Evolutionary conservation across 768 basidiomycete species (phyloP), one percentile per base, ranked within the genome.

Genomic region (Hemileccinum impolitum): DNA sequence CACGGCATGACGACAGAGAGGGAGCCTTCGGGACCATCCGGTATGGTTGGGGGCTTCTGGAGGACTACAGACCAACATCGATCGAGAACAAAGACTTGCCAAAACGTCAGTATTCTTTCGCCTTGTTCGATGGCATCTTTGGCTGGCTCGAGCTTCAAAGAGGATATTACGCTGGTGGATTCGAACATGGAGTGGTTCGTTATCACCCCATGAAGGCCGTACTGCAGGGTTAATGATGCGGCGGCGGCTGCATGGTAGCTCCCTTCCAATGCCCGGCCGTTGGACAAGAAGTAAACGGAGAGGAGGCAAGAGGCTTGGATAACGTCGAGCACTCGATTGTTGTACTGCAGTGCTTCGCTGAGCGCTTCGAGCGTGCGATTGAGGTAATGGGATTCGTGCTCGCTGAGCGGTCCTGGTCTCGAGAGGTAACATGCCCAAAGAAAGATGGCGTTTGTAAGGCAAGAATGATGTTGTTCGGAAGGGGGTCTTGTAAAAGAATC

Each of bases 401-500:
- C 79, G 56, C 79, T 79, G 12, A 90, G 72, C 6, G 80, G 75
- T 34, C 81, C 84, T 7, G 87, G 82, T 18, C 85, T 76, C 10
- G 89, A 87, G 35, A 90, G 75, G 62, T 85, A 87, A 64, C 87
- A 90, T 2, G 87, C 84, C 84, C 88, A 90, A 7, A 90, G 78
- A 62, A 83, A 91, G 60, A 90, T 84, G 52, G 87, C 77, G 60
- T 90, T 87, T 75, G 90, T 80, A 13, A 92, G 75, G 46, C 77
- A 80, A 9, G 89, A 83, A 59, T 91, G 89, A 17, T 81, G 81
- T 47, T 85, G 86, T 49, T 87, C 81, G 40, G 76, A 56, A 4
- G 63, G 46, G 14, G 83, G 77, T 6, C 74, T 71, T 38, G 68
- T 70, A 36, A 90, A 70, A 30, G 81, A 81, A 41, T 85, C 82